These are phyloP conservation scores for Diplodia scrobiculata DNA, from an alignment of 2,329 filamentous ascomycete genomes.

Conservation along the genomic window DNA sequence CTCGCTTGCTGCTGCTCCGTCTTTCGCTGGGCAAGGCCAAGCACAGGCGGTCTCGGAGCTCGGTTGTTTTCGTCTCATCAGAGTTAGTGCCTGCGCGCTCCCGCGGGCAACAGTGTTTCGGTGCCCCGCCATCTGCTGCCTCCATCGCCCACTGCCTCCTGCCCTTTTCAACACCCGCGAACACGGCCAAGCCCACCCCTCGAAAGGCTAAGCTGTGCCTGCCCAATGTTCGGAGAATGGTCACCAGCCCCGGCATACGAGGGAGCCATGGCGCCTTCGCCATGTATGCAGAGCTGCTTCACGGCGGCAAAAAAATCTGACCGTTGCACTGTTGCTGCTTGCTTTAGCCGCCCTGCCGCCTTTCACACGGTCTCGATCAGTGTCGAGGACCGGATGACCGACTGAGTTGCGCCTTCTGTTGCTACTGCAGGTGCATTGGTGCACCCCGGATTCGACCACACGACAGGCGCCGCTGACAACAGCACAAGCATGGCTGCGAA, in stretches of 20 bases:
- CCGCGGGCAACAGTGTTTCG: background rate
- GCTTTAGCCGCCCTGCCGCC: background rate
- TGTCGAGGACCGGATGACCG: slow-evolving; percentile 1
- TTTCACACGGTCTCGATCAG: background rate
- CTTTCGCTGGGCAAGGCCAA: background rate
- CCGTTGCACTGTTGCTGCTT: background rate
- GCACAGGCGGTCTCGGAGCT: background rate
- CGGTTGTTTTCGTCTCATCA: slow-evolving; percentile 20
- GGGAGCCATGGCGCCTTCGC: slow-evolving; percentile 1
- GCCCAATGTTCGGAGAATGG: slow-evolving; percentile 4
- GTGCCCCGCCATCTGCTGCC: background rate
- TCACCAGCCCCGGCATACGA: background rate
- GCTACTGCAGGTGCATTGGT: background rate
- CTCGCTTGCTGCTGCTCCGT: background rate
- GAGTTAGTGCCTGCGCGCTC: background rate
- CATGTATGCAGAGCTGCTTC: background rate
- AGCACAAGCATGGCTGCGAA: slow-evolving; percentile 4
- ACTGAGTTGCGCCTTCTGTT: background rate
- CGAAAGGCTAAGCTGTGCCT: background rate
- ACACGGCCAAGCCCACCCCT: slow-evolving; percentile 12
- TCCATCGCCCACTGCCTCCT: background rate
- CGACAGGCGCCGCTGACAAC: background rate
- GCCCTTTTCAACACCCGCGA: background rate
- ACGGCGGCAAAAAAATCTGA: background rate
- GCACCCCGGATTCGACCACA: background rate